Percentiles rank a stretch among this genome's conserved stretches.
Evolutionary conservation across 257 asterid species (phyloP).

Genomic region (Ilex aquifolium): DNA sequence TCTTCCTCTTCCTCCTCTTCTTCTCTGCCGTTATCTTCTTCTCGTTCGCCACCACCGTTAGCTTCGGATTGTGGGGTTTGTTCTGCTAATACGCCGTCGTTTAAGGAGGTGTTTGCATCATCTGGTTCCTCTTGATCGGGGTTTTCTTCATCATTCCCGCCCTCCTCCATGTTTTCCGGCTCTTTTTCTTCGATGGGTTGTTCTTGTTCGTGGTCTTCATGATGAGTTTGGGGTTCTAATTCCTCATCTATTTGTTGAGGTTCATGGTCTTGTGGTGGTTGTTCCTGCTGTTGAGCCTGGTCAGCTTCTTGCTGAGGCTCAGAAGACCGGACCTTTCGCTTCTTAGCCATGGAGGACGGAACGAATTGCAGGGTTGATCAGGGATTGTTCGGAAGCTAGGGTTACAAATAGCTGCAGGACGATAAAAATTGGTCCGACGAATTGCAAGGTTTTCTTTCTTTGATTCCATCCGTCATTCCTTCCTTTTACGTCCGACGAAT

Average conservation of each 20-base stretch:
- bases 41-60: constrained; percentile 27
- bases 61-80: too few species aligned
- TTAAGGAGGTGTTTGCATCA: constrained; percentile 11
- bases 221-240: constrained; percentile 21
- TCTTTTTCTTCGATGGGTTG: constrained; percentile 18
- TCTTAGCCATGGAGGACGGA: constrained; percentile 47
- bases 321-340: constrained; percentile 60
- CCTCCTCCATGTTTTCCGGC: constrained; percentile 24
- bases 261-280: constrained; percentile 1
- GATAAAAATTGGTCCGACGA: too few species aligned
- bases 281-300: constrained; percentile 9
- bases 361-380: too few species aligned
- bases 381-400: too few species aligned
- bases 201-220: constrained; percentile 22
- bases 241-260: constrained; percentile 5
- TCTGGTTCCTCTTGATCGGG: constrained; percentile 15
- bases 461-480: too few species aligned
- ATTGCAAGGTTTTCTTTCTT: too few species aligned
- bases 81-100: too few species aligned
- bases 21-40: constrained; percentile 12
- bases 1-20: constrained; percentile 26
- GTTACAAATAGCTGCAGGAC: too few species aligned
- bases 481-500: too few species aligned
- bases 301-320: constrained; percentile 2
- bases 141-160: constrained; percentile 15